phyloP scores from a whole-genome alignment of 768 basidiomycete species.

The Asterophora lycoperdoides region DNA sequence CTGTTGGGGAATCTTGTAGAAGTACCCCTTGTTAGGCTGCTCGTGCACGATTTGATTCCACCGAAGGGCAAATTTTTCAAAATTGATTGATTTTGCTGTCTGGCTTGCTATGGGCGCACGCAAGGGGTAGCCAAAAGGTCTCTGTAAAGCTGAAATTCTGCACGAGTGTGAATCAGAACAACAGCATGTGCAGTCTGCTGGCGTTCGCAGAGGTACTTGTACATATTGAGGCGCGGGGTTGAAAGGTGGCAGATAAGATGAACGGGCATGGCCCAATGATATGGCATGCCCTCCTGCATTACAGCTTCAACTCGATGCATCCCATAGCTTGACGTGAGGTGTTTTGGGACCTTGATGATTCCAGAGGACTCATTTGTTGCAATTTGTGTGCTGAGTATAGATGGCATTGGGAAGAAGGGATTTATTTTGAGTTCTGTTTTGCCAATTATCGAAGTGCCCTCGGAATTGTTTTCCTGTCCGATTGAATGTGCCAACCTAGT shows the following conservation, averaged over 20 bases:
- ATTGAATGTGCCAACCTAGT: constrained; percentile 5
- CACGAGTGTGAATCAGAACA: constrained; percentile 1
- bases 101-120: not conserved
- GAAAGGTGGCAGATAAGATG: constrained; percentile 1
- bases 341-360: not conserved
- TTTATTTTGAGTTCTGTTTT: not conserved
- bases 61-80: not conserved
- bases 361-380: constrained; percentile 1
- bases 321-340: not conserved
- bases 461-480: not conserved
- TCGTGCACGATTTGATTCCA: not conserved
- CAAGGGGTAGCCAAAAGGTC: not conserved
- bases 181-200: constrained; percentile 1
- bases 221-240: not conserved
- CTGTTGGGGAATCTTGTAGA: not conserved
- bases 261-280: not conserved
- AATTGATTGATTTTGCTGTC: constrained; percentile 2
- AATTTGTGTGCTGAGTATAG: not conserved
- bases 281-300: not conserved
- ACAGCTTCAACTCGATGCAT: not conserved
- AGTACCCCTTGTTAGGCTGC: not conserved
- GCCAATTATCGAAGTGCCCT: not conserved
- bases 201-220: not conserved
- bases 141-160: not conserved
- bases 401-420: not conserved